Conservation (phyloP, 2,329 filamentous ascomycete genomes). For the Penicillium janthinellum region DNA sequence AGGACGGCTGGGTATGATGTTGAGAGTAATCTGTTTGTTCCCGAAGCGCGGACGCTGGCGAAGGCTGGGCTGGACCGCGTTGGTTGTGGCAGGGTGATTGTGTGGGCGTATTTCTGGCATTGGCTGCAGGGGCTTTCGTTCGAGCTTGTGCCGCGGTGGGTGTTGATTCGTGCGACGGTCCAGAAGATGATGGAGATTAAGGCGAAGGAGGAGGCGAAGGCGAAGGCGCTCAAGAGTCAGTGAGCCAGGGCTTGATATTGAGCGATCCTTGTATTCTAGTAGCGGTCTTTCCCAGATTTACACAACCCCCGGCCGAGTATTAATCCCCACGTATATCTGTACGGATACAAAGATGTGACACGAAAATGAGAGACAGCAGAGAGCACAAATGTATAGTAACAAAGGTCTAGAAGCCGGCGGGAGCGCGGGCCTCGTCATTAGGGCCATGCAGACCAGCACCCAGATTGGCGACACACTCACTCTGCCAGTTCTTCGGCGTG, state of each 20-base stretch:
- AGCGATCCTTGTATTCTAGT: background rate
- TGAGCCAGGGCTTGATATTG: background rate
- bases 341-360: background rate
- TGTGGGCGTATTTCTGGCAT: constrained; percentile 39
- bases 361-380: background rate
- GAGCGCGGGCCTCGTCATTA: constrained; percentile 38
- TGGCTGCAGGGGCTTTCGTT: constrained; percentile 29
- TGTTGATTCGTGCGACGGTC: constrained; percentile 18
- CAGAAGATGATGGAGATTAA: constrained; percentile 16
- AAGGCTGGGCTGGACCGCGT: constrained; percentile 36
- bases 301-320: constrained; percentile 9
- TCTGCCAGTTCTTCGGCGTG: constrained; percentile 77
- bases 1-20: constrained; percentile 31
- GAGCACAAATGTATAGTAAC: constrained; percentile 4
- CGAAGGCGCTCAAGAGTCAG: constrained; percentile 12
- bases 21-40: constrained; percentile 29
- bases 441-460: constrained; percentile 56
- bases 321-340: constrained; percentile 13
- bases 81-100: constrained; percentile 35
- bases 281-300: background rate
- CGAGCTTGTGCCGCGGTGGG: constrained; percentile 19
- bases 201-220: constrained; percentile 9
- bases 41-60: constrained; percentile 33
- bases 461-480: constrained; percentile 61
- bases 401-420: constrained; percentile 40